A percentile compares a stretch with the other conserved stretches of the same genome.
These are phyloP conservation scores for Verbascum thapsus DNA, from an alignment of 257 asterid genomes.

Conservation along the genomic window DNA sequence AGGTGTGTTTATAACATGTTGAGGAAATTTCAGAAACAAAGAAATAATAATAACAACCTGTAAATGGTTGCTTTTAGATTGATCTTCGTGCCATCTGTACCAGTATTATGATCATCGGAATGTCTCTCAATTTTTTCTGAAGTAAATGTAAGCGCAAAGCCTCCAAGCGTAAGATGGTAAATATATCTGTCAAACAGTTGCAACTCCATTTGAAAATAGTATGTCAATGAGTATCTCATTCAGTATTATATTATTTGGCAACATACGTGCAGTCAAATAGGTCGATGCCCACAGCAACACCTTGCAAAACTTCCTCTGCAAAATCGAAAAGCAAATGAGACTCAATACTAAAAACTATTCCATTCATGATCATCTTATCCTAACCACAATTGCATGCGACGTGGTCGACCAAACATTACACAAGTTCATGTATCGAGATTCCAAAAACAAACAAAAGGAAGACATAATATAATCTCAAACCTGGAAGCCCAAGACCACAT, in stretches of 20 bases:
- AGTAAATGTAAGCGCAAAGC: conserved; percentile 83
- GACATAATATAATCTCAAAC: conserved; percentile 32
- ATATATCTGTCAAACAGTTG: conserved; percentile 55
- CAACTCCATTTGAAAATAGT: conserved; percentile 18
- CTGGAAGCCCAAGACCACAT: conserved; percentile 95
- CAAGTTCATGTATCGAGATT: neutral
- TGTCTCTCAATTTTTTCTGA: conserved; percentile 37
- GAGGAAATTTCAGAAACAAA: conserved; percentile 19
- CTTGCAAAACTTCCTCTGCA: conserved; percentile 95
- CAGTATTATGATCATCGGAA: conserved; percentile 43
- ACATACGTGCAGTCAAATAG: conserved; percentile 88
- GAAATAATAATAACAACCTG: conserved; percentile 58
- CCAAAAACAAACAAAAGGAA: neutral
- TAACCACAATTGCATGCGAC: conserved; percentile 9
- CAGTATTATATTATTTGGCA: conserved; percentile 15
- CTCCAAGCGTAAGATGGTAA: conserved; percentile 83
- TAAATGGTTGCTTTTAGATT: conserved; percentile 83
- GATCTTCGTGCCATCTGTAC: conserved; percentile 68
- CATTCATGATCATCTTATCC: conserved; percentile 11
- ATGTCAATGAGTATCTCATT: too few relatives aligned
- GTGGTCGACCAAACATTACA: conserved; percentile 20
- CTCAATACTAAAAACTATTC: conserved; percentile 10
- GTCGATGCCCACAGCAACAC: conserved; percentile 92
- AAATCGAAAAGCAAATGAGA: conserved; percentile 27
- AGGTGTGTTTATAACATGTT: too few relatives aligned